Evolutionary conservation across 345 rosid species (phyloP).

Genomic region (Boechera retrofracta): DNA sequence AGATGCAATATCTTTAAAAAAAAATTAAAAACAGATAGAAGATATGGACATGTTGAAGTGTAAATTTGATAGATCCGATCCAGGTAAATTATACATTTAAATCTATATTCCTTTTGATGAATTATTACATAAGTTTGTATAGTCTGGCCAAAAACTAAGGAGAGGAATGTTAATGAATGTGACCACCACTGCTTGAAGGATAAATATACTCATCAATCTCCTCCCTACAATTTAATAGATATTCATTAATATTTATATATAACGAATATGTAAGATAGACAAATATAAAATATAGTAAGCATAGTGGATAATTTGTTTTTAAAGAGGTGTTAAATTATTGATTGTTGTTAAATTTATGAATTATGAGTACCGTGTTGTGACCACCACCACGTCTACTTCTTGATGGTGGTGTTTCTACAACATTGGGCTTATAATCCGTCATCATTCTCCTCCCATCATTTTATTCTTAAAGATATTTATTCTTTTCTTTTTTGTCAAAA

Average conservation of each 20-base stretch:
- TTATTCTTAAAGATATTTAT: background rate
- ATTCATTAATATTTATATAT: background rate
- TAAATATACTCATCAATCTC: constrained; percentile 16
- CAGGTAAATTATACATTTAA: too few relatives aligned
- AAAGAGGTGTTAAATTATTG: background rate
- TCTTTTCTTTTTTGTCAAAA: background rate
- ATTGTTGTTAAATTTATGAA: background rate
- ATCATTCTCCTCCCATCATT: constrained; percentile 27
- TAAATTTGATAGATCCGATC: too few relatives aligned
- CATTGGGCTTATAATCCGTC: constrained; percentile 6
- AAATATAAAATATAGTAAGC: background rate
- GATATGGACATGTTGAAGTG: too few relatives aligned
- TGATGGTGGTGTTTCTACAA: background rate
- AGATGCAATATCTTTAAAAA: too few relatives aligned
- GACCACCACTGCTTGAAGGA: constrained; percentile 12
- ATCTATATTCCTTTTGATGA: too few relatives aligned
- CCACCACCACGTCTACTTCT: too few relatives aligned
- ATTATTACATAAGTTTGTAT: too few relatives aligned
- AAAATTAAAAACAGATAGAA: too few relatives aligned
- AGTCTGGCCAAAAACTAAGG: background rate
- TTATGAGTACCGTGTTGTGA: background rate
- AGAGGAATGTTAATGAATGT: constrained; percentile 12
- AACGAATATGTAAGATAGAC: background rate
- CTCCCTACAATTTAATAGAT: background rate
- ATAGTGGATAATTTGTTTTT: background rate